phyloP scores from a whole-genome alignment of 768 basidiomycete species.

The Mycena maculata region DNA sequence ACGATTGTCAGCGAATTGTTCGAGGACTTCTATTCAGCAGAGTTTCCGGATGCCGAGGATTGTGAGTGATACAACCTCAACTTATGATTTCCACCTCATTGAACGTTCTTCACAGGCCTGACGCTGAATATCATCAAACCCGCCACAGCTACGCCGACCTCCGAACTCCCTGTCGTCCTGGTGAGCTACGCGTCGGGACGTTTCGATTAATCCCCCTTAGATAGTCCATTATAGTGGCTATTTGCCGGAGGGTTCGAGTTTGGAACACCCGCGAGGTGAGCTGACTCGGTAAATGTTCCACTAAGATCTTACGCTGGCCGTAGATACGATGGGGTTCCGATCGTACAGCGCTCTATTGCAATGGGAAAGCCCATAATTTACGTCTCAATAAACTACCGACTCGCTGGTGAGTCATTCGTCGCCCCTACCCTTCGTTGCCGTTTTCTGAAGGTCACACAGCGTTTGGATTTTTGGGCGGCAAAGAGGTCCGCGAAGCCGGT shows the following conservation, averaged over 20 bases:
- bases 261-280: not conserved
- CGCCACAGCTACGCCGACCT: conserved; percentile 42
- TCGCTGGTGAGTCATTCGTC: conserved; percentile 32
- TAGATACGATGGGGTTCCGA: conserved; percentile 34
- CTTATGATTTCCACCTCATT: not conserved
- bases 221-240: not conserved
- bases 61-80: conserved; percentile 48
- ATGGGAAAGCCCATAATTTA: conserved; percentile 43
- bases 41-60: conserved; percentile 55
- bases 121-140: conserved; percentile 62
- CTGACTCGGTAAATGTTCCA: not conserved
- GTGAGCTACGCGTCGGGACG: conserved; percentile 47
- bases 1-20: conserved; percentile 47
- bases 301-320: too few relatives aligned
- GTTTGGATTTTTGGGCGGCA: conserved; percentile 58
- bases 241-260: not conserved
- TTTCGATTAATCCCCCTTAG: not conserved
- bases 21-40: conserved; percentile 42
- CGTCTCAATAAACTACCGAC: conserved; percentile 49
- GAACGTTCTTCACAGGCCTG: conserved; percentile 43
- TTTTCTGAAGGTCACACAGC: conserved; percentile 23
- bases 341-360: conserved; percentile 42
- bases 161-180: conserved; percentile 60
- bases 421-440: not conserved
- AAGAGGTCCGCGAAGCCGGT: conserved; percentile 55